Conservation (phyloP, 2,329 filamentous ascomycete species). For the Claviceps arundinis region DNA sequence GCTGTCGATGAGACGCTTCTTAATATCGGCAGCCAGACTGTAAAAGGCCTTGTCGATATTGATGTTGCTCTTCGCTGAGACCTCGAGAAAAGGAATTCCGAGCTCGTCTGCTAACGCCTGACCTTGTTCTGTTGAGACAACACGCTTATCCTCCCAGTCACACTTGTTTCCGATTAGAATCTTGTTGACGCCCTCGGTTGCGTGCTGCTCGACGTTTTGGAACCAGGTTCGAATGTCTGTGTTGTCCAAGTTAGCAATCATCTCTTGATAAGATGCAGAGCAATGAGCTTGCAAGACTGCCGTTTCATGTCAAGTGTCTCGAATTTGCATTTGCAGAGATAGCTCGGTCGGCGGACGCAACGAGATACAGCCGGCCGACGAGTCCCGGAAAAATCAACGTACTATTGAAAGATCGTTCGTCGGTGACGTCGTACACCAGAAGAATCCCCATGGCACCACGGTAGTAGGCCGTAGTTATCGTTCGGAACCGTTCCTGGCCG, state of each 20-base stretch:
- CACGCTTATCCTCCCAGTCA: slow-evolving; percentile 98
- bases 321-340: not conserved
- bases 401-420: slow-evolving; percentile 94
- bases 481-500: slow-evolving; percentile 94
- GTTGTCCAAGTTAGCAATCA: not conserved
- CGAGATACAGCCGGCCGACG: not conserved
- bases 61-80: slow-evolving; percentile 98
- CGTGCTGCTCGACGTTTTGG: slow-evolving; percentile 96
- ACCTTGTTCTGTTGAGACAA: slow-evolving; percentile 82
- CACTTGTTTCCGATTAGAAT: slow-evolving; percentile 99
- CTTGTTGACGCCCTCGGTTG: slow-evolving; percentile 98
- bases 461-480: slow-evolving; percentile 98
- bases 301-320: not conserved
- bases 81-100: slow-evolving; percentile 95
- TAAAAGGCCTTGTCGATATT: slow-evolving; percentile 99
- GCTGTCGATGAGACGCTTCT: slow-evolving; percentile 93
- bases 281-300: not conserved
- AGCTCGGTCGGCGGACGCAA: not conserved
- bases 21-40: slow-evolving; percentile 88
- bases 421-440: slow-evolving; percentile 95
- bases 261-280: not conserved
- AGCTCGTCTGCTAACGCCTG: slow-evolving; percentile 91
- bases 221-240: slow-evolving; percentile 98
- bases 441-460: slow-evolving; percentile 96
- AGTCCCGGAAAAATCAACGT: slow-evolving; percentile 20